Evolutionary conservation across 768 basidiomycete genomes (phyloP).

Genomic region (Pleurotus eryngii): DNA sequence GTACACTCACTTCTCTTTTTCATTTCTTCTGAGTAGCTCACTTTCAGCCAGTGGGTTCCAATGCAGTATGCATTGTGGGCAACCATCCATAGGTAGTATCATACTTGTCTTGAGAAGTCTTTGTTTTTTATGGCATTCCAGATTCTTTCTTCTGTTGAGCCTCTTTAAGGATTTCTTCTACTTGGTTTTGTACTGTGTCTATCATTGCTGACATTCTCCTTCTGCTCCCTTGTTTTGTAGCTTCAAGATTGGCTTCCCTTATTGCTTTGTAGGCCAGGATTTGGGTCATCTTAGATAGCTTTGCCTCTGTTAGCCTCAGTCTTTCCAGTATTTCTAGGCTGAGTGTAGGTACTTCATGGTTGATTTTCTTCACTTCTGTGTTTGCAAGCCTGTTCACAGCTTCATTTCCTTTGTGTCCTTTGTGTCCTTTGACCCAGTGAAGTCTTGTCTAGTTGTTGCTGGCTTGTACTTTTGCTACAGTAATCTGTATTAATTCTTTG

Average conservation of each 20-base stretch:
- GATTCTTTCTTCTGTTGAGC: conserved; percentile 3
- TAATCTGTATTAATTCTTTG: conserved; percentile 1
- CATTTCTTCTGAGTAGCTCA: conserved; percentile 5
- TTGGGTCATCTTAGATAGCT: conserved; percentile 15
- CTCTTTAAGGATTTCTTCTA: neutral
- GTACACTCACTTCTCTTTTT: conserved; percentile 13
- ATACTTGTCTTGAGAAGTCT: conserved; percentile 3
- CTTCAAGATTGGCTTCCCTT: neutral
- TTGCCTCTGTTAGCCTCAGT: conserved; percentile 9
- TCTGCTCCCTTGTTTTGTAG: neutral
- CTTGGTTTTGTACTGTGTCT: neutral
- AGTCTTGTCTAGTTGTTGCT: conserved; percentile 13
- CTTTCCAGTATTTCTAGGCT: neutral
- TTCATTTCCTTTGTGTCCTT: conserved; percentile 16
- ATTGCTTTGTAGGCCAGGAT: conserved; percentile 13
- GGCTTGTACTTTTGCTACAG: conserved; percentile 8
- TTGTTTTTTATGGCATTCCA: conserved; percentile 10
- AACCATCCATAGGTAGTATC: conserved; percentile 18
- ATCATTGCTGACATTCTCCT: neutral
- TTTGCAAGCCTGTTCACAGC: conserved; percentile 17
- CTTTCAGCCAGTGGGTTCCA: conserved; percentile 20
- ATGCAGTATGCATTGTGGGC: conserved; percentile 20
- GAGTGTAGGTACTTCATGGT: neutral
- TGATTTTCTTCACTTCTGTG: conserved; percentile 8
- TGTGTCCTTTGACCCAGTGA: conserved; percentile 23